Percentiles rank a stretch among this genome's conserved stretches.
Conservation (phyloP, 176 grass and related monocot genomes). For the Ensete glaucum region DNA sequence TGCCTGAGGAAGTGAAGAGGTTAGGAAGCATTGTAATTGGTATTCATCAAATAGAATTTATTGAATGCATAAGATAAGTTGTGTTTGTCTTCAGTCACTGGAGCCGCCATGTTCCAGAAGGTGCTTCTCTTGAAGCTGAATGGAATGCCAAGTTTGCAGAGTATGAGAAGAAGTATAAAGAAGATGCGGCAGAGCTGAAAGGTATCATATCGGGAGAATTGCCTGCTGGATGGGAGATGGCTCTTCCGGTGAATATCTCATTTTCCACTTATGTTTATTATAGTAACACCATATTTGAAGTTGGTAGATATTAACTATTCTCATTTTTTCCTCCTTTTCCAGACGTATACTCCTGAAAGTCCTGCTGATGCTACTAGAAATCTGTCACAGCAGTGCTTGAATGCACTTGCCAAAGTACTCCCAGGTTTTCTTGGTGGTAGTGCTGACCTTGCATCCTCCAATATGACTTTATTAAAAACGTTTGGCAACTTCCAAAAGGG, state of each 20-base stretch:
- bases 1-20: conserved; percentile 96
- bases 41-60: conserved; percentile 7
- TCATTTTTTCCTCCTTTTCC: conserved; percentile 10
- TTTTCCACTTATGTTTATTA: background rate
- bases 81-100: conserved; percentile 58
- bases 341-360: conserved; percentile 90
- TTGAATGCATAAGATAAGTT: background rate
- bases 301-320: conserved; percentile 6
- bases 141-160: conserved; percentile 80
- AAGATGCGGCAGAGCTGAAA: conserved; percentile 79
- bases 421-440: conserved; percentile 90
- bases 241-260: conserved; percentile 66
- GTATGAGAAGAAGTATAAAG: conserved; percentile 86
- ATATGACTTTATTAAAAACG: conserved; percentile 98
- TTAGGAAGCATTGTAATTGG: conserved; percentile 21
- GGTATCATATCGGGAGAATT: conserved; percentile 80
- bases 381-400: conserved; percentile 83
- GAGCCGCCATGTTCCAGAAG: conserved; percentile 60
- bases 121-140: conserved; percentile 64
- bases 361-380: conserved; percentile 91
- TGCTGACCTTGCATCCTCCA: conserved; percentile 97
- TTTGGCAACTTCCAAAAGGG: conserved; percentile 92
- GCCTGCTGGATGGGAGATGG: conserved; percentile 63
- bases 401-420: conserved; percentile 77
- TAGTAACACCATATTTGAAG: conserved; percentile 3